A percentile compares a stretch with the other conserved stretches of the same genome.
Evolutionary conservation across 2,329 filamentous ascomycete species (phyloP).

Genomic region (Trichoderma atrobrunneum): DNA sequence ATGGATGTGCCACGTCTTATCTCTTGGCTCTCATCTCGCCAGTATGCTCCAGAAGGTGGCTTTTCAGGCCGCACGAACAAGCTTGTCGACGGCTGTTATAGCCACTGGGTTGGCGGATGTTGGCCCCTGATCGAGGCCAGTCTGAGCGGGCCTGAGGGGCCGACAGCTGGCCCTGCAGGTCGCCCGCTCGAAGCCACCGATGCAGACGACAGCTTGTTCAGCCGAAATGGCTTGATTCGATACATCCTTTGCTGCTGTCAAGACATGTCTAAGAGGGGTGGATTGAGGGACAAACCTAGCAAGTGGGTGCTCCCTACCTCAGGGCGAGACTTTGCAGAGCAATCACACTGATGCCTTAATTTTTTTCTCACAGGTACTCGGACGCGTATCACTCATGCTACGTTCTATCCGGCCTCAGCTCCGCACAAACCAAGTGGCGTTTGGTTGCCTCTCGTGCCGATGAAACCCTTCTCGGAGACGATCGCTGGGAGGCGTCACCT

Average conservation of each 20-base stretch:
- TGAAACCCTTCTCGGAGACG: conserved; percentile 34
- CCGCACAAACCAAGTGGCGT: conserved; percentile 68
- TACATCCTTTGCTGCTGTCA: conserved; percentile 93
- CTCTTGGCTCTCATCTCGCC: conserved; percentile 84
- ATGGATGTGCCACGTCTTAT: conserved; percentile 75
- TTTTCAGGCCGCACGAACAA: conserved; percentile 96
- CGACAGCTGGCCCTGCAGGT: conserved; percentile 29
- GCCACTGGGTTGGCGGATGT: conserved; percentile 94
- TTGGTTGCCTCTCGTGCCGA: conserved; percentile 38
- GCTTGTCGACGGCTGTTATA: conserved; percentile 96
- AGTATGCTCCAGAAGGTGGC: conserved; percentile 88
- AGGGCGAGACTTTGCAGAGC: background rate
- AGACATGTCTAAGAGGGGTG: conserved; percentile 65
- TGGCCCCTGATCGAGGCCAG: conserved; percentile 88
- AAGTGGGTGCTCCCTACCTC: conserved; percentile 56
- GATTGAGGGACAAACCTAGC: conserved; percentile 88
- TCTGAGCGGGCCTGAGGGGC: conserved; percentile 52
- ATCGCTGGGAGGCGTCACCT: conserved; percentile 48
- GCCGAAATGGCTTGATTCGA: conserved; percentile 76
- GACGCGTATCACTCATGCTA: conserved; percentile 95
- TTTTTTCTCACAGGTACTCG: conserved; percentile 52
- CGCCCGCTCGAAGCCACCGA: conserved; percentile 30
- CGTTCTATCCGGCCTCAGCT: conserved; percentile 80
- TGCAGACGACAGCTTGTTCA: conserved; percentile 60
- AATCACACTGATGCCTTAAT: background rate